Evolutionary conservation across 805 yeast species (phyloP), one percentile per base, ranked within the genome.

Genomic region (Jamesozyma piceae): DNA sequence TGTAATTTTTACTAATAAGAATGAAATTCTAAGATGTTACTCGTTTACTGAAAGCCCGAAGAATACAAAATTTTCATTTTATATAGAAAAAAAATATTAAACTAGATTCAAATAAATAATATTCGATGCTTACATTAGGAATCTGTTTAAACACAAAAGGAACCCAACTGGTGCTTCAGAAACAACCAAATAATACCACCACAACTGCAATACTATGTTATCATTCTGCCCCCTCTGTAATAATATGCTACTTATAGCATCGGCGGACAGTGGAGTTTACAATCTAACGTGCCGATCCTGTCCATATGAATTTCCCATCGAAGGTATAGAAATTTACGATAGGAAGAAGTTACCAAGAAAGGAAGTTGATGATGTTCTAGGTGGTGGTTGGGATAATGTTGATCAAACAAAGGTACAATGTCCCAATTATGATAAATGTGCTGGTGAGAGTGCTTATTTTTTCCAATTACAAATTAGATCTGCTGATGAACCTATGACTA

Each of bases 401-500:
- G 98, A 92, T 60, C 97, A 92, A 60, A 92, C 97, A 0, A 71
- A 79, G 1, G 86, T 90, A 0, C 95, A 90, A 60, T 90, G 98
- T 70, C 96, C 97, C 3, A 62, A 62, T 41, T 71, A 77, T 35
- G 95, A 86, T 44, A 58, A 69, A 2, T 92, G 98, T 69, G 95
- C 86, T 33, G 80, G 82, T 50, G 83, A 78, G 51, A 86, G 87
- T 64, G 98, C 98, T 0, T 92, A 92, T 65, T 92, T 86, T 71
- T 92, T 89, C 74, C 97, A 92, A 66, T 69, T 92, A 46, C 98
- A 92, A 64, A 92, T 92, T 57, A 74, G 98, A 65, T 84, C 95
- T 48, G 98, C 98, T 2, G 98, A 92, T 73, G 98, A 92, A 68
- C 98, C 98, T 20, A 92, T 92, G 97, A 92, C 98, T 0, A 90